Base-by-base conservation (phyloP, 176 grass and related monocot species). In the Hsuehochloa calcarea region DNA sequence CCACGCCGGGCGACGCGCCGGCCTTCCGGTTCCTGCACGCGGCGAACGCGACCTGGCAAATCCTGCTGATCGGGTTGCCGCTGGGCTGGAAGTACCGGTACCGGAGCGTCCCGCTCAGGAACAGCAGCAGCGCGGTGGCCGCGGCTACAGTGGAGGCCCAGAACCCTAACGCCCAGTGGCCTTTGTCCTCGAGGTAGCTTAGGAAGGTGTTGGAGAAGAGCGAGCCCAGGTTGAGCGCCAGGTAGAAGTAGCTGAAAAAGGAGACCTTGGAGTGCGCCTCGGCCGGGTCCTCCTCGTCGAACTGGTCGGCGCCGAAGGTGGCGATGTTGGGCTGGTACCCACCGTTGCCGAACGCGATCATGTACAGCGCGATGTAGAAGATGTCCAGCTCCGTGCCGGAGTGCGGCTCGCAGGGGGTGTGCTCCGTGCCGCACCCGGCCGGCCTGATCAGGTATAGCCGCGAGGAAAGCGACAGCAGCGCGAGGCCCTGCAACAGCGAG, bases 201-300 rank as follows among this genome's bases (percentile, higher is more conserved):
- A 98, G 78, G 85, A 98, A 88, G 62, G 93, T 98, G 89, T 98
- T 95, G 74, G 96, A 98, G 87, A 98, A 95, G 75, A 98, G 96
- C 0, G 96, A 98, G 15, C 96, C 96, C 29, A 98, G 75, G 87
- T 98, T 98, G 85, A 98, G 96, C 27, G 91, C 93, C 56, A 98
- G 73, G 89, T 98, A 98, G 87, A 98, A 98, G 91, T 92, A 98
- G 93, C 96, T 98, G 75, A 98, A 98, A 89, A 95, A 98, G 35
- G 96, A 93, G 38, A 95, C 65, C 77, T 98, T 98, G 60, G 96
- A 93, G 84, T 90, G 96, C 55, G 85, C 87, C 75, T 98, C 96
- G 0, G 35, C 20, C 0, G 72, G 76, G 77, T 98, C 93, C 22
- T 87, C 85, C 80, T 89, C 93, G 41, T 98, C 96, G 41, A 98